Evolutionary conservation across 129 eudicot species (phyloP), one percentile per base, ranked within the genome.

Genomic region (Centaurea solstitialis): DNA sequence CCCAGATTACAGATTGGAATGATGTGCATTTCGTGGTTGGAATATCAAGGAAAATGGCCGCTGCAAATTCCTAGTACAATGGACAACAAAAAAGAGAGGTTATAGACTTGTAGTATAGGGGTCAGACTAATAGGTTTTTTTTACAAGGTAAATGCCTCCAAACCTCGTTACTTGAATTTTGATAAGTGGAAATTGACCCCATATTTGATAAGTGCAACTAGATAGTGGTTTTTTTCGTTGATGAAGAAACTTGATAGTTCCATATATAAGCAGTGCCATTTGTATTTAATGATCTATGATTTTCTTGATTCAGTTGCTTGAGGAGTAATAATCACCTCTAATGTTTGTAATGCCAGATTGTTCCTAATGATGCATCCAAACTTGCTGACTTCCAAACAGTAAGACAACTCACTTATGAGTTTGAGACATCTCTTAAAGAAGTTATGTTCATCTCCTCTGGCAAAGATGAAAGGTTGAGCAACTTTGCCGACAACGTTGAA

Each of bases 321-420:
- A 18, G 68, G 22, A 64, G 77, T 57, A 77, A 22, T 38, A 40
- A 33, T 33, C 37, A 33, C 37, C 37, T 33, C 37, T 33, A 13
- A 76, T 71, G 43, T 38, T 76, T 79, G 17, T 70, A 65, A 74
- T 72, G 43, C 79, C 88, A 96, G 98, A 89, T 87, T 88, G 95
- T 93, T 65, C 99, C 99, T 6, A 88, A 91, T 62, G 99, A 93
- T 75, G 97, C 99, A 76, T 96, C 99, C 68, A 96, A 93, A 90
- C 90, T 96, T 64, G 91, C 98, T 59, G 98, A 96, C 78, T 96
- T 96, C 81, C 99, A 93, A 76, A 92, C 81, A 62, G 87, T 87
- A 62, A 85, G 92, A 57, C 92, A 85, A 75, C 85, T 87, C 7
- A 87, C 97, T 53, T 69, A 87, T 77, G 92, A 96, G 62, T 96